These are phyloP conservation scores for Aaosphaeria arxii DNA, from an alignment of 2,329 filamentous ascomycete species.

Conservation along the genomic window DNA sequence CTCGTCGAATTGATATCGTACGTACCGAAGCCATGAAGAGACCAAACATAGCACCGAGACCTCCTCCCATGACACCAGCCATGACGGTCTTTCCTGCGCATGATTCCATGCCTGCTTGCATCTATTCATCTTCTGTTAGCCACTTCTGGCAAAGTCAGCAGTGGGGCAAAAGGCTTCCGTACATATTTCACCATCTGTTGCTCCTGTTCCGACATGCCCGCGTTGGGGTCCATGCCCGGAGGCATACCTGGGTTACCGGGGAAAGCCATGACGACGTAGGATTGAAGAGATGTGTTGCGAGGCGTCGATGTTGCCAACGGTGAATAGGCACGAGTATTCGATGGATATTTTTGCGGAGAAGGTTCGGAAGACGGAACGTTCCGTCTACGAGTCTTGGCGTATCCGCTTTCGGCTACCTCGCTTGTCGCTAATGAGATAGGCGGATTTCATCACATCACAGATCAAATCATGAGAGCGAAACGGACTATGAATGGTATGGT, in stretches of 20 bases:
- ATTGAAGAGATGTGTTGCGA: not conserved
- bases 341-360: conserved; percentile 33
- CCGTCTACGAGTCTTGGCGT: conserved; percentile 20
- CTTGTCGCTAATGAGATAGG: not conserved
- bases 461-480: too few species aligned
- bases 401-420: not conserved
- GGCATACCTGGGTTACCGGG: conserved; percentile 21
- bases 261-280: conserved; percentile 24
- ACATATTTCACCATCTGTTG: conserved; percentile 49
- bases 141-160: not conserved
- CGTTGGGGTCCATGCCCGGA: conserved; percentile 29
- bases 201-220: conserved; percentile 43
- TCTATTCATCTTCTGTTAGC: conserved; percentile 46
- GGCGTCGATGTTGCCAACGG: not conserved
- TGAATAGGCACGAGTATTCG: conserved; percentile 5
- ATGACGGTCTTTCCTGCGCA: conserved; percentile 86
- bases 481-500: too few species aligned
- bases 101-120: conserved; percentile 85
- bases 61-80: conserved; percentile 91
- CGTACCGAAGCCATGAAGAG: conserved; percentile 96
- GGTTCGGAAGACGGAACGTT: conserved; percentile 28
- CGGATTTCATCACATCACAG: too few species aligned
- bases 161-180: conserved; percentile 7
- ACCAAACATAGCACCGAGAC: conserved; percentile 88
- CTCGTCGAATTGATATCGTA: conserved; percentile 12